Evolutionary conservation across 768 basidiomycete species (phyloP).

Genomic region (Cantharellus cinnabarinus): DNA sequence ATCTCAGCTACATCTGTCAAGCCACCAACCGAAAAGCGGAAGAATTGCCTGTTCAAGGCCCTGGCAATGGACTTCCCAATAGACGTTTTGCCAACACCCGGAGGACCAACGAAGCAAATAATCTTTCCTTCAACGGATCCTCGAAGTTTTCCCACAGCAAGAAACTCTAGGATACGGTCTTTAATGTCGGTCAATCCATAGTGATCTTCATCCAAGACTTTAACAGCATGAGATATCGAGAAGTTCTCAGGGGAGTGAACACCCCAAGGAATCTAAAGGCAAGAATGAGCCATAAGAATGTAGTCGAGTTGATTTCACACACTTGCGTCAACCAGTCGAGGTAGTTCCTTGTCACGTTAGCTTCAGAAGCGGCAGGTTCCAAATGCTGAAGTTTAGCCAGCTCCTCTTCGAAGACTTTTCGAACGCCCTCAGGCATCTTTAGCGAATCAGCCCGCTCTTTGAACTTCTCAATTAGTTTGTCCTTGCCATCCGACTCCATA

Average conservation of each 20-base stretch:
- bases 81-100: constrained; percentile 92
- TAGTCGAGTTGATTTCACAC: not conserved
- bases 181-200: constrained; percentile 87
- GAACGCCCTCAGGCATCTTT: constrained; percentile 76
- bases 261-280: constrained; percentile 79
- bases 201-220: constrained; percentile 83
- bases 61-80: constrained; percentile 91
- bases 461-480: constrained; percentile 83
- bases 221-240: constrained; percentile 59
- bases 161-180: constrained; percentile 83
- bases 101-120: constrained; percentile 87
- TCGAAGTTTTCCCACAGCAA: constrained; percentile 84
- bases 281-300: not conserved
- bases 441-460: constrained; percentile 59
- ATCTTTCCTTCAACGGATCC: constrained; percentile 97
- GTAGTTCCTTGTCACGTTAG: constrained; percentile 86
- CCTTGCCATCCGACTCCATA: constrained; percentile 89
- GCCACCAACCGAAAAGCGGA: constrained; percentile 92
- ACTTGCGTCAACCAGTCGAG: constrained; percentile 83
- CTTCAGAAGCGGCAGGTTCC: constrained; percentile 80
- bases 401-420: constrained; percentile 94
- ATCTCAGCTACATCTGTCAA: constrained; percentile 97
- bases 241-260: constrained; percentile 86
- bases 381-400: constrained; percentile 72
- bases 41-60: constrained; percentile 79